These are phyloP conservation scores for Aleurites moluccanus DNA, from an alignment of 441 rosid genomes.

Conservation along the genomic window DNA sequence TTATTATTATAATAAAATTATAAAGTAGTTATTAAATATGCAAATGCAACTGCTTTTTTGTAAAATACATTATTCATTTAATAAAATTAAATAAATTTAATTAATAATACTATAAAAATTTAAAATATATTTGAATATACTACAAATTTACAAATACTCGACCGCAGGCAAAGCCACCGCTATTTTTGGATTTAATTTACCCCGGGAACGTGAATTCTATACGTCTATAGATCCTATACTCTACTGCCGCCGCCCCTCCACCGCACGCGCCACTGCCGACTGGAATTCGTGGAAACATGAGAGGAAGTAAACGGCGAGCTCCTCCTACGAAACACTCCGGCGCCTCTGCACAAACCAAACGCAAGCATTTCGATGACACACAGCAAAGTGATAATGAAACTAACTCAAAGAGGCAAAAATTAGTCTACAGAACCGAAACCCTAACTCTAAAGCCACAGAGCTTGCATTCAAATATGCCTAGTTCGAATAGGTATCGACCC, in stretches of 20 bases:
- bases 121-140: too few relatives aligned
- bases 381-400: slow-evolving; percentile 16
- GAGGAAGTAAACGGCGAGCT: slow-evolving; percentile 19
- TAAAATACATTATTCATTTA: too few relatives aligned
- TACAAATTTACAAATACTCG: too few relatives aligned
- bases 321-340: slow-evolving; percentile 20
- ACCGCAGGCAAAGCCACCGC: too few relatives aligned
- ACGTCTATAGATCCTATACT: not conserved
- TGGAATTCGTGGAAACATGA: slow-evolving; percentile 25
- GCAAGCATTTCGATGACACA: slow-evolving; percentile 24
- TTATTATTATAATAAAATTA: too few relatives aligned
- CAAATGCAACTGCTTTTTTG: too few relatives aligned
- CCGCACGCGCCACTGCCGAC: not conserved
- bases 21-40: too few relatives aligned
- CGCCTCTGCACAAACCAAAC: slow-evolving; percentile 30
- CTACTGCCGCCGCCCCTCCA: too few relatives aligned
- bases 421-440: slow-evolving; percentile 30
- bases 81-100: too few relatives aligned
- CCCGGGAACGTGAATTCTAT: not conserved
- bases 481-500: slow-evolving; percentile 34
- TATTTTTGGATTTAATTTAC: too few relatives aligned
- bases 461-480: slow-evolving; percentile 19
- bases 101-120: too few relatives aligned
- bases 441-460: slow-evolving; percentile 27
- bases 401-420: slow-evolving; percentile 30